Conservation (phyloP, 768 basidiomycete genomes). For the Royoungia palumana region DNA sequence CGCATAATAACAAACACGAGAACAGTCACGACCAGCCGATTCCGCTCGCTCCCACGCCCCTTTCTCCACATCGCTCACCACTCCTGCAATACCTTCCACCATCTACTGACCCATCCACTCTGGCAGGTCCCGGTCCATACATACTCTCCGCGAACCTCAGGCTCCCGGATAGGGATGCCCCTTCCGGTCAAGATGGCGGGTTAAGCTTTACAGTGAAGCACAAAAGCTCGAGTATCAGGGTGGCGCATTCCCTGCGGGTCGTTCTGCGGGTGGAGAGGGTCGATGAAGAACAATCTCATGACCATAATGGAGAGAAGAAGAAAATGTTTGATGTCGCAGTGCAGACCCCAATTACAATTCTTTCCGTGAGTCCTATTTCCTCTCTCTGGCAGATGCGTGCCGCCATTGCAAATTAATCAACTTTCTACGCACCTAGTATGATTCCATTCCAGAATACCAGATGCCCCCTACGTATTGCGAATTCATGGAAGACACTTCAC, state of each 20-base stretch:
- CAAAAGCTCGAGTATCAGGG: constrained; percentile 62
- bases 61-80: constrained; percentile 30
- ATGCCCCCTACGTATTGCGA: constrained; percentile 74
- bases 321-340: constrained; percentile 87
- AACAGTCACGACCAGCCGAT: constrained; percentile 1
- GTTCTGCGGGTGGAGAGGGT: constrained; percentile 71
- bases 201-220: constrained; percentile 74
- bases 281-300: constrained; percentile 65
- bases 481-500: constrained; percentile 16
- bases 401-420: neutral
- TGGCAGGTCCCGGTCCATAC: constrained; percentile 29
- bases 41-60: constrained; percentile 28
- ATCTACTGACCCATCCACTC: constrained; percentile 19
- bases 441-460: constrained; percentile 77
- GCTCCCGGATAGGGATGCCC: constrained; percentile 16
- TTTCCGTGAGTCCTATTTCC: constrained; percentile 60
- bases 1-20: constrained; percentile 15
- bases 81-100: constrained; percentile 15
- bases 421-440: constrained; percentile 49
- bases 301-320: constrained; percentile 57
- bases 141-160: constrained; percentile 11
- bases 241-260: constrained; percentile 78
- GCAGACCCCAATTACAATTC: constrained; percentile 81
- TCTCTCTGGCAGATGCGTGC: neutral
- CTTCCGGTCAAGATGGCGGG: constrained; percentile 13